A percentile compares a stretch with the other conserved stretches of the same genome.
Conservation (phyloP, 2,329 filamentous ascomycete genomes). For the Metarhizium rileyi region DNA sequence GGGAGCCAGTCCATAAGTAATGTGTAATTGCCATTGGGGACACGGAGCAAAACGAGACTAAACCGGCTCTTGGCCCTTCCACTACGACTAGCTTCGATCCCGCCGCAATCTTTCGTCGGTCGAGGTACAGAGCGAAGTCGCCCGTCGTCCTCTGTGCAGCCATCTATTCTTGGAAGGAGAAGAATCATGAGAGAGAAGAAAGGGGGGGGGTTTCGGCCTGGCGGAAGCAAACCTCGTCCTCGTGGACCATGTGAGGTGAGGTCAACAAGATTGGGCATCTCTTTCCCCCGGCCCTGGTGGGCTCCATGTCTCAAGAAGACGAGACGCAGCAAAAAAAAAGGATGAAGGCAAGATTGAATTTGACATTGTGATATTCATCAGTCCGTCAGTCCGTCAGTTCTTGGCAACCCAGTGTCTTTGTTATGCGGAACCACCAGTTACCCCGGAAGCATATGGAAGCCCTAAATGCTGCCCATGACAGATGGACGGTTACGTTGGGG, state of each 20-base stretch:
- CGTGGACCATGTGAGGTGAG: not conserved
- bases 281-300: not conserved
- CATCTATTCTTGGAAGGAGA: constrained; percentile 42
- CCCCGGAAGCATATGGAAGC: constrained; percentile 12
- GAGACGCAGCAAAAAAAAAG: not conserved
- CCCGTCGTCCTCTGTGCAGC: constrained; percentile 25
- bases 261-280: not conserved
- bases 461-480: constrained; percentile 13
- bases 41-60: constrained; percentile 7
- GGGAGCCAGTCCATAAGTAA: constrained; percentile 19
- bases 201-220: not conserved
- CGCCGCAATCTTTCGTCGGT: not conserved
- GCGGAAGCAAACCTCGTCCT: not conserved
- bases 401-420: not conserved
- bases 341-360: not conserved
- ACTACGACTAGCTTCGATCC: constrained; percentile 9
- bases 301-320: constrained; percentile 2
- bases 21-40: constrained; percentile 8
- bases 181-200: constrained; percentile 9
- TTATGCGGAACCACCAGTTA: constrained; percentile 2
- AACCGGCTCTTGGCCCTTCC: constrained; percentile 3
- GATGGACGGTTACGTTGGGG: constrained; percentile 13
- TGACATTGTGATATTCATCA: not conserved
- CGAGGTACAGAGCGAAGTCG: not conserved
- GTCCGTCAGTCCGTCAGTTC: not conserved